Percentiles rank a stretch among this genome's conserved stretches.
Conservation (phyloP, 306 rosid genomes). For the Rosa rugosa region DNA sequence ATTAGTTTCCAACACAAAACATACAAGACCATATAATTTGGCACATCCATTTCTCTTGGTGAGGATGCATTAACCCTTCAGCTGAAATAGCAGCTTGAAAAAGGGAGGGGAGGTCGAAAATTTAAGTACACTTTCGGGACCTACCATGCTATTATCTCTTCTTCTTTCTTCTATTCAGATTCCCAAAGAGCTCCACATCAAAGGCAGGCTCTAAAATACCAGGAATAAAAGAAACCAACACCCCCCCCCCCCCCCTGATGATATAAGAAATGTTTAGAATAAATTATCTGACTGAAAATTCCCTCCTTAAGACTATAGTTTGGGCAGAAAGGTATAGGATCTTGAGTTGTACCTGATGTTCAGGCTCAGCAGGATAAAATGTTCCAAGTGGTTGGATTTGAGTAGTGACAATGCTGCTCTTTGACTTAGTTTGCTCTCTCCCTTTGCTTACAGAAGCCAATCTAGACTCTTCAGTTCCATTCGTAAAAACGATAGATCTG, state of each 20-base stretch:
- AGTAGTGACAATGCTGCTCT: constrained; percentile 73
- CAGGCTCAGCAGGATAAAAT: constrained; percentile 82
- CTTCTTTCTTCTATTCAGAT: background rate
- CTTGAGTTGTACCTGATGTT: constrained; percentile 67
- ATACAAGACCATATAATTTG: background rate
- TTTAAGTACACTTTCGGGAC: background rate
- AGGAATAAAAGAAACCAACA: background rate
- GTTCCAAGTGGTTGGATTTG: constrained; percentile 68
- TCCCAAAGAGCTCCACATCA: constrained; percentile 10
- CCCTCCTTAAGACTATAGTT: background rate
- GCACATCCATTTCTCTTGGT: background rate
- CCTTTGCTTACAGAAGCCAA: constrained; percentile 78
- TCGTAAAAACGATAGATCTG: constrained; percentile 83
- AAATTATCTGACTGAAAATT: constrained; percentile 1
- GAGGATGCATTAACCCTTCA: background rate
- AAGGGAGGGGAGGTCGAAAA: background rate
- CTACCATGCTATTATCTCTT: background rate
- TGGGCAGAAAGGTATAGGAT: background rate
- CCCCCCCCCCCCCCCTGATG: background rate
- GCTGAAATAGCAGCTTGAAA: background rate
- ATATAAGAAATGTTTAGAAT: constrained; percentile 7
- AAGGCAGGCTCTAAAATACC: background rate
- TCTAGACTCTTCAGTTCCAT: constrained; percentile 81
- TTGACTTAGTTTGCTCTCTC: constrained; percentile 78
- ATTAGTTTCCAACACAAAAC: background rate